Evolutionary conservation across 164 flowering plant genomes (phyloP).

Genomic region (Annona squamosa): DNA sequence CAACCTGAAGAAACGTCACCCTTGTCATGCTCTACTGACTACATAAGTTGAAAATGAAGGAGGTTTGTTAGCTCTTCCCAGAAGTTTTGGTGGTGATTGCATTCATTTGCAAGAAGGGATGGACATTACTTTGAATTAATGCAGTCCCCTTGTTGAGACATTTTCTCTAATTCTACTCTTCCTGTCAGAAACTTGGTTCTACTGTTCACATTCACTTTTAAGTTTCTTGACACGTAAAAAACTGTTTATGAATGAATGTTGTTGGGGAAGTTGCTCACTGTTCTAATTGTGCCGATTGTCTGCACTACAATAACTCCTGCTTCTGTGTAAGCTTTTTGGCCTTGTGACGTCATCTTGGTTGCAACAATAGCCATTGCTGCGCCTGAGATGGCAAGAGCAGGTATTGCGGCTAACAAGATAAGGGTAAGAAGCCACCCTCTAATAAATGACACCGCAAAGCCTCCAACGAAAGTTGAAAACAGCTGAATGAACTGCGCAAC

Average conservation of each 20-base stretch:
- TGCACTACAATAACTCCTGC: conserved; percentile 42
- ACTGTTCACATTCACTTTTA: neutral
- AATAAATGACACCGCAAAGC: conserved; percentile 36
- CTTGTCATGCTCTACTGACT: neutral
- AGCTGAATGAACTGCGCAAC: conserved; percentile 45
- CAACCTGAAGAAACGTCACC: conserved; percentile 27
- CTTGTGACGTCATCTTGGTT: conserved; percentile 36
- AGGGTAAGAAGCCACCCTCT: conserved; percentile 49
- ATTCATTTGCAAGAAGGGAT: neutral
- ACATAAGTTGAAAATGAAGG: neutral
- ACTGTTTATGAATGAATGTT: neutral
- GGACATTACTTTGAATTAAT: neutral
- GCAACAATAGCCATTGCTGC: conserved; percentile 26
- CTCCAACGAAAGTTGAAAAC: conserved; percentile 37
- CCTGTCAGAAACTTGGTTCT: neutral
- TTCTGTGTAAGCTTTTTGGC: conserved; percentile 36
- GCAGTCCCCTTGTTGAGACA: neutral
- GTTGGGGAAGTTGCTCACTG: conserved; percentile 18
- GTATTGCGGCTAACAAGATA: conserved; percentile 32
- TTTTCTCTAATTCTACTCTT: neutral
- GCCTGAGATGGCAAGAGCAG: conserved; percentile 31
- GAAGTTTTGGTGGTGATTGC: neutral
- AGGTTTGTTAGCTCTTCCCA: too few relatives aligned
- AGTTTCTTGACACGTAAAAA: neutral
- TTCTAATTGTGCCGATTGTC: conserved; percentile 46